Evolutionary conservation across 345 rosid species (phyloP), one percentile per base, ranked within the genome.

Genomic region (Eutrema yunnanense): DNA sequence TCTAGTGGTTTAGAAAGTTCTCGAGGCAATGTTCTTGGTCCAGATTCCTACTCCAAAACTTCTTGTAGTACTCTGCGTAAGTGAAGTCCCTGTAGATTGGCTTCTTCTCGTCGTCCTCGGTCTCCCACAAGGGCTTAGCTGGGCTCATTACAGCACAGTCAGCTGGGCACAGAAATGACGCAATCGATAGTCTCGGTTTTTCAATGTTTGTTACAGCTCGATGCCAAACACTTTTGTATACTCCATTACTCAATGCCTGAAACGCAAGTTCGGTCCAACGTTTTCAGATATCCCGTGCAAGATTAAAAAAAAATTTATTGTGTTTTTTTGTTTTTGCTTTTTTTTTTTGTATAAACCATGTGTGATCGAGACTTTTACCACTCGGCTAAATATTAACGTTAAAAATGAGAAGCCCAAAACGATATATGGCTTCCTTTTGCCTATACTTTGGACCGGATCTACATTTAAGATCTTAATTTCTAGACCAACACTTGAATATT

Each of bases 191-290:
- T 62, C 98, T 87, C 0, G 85, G 78, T 50, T 54, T 82, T 3
- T 87, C 87, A 0, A 83, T 63, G 64, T 93, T 93, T 51, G 86
- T 87, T 5, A 82, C n/a, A 0, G 93, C 98, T 14, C 98, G 69
- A 73, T 93, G 98, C 93, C 97, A 86, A 27, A 93, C 93, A 71
- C 97, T 93, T 79, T 82, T 88, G 75, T 93, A 93, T 67, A 81
- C 80, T 59, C 96, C 98, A 54, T 93, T 90, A 50, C 96, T 93
- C 63, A 87, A 10, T 6, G 98, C 26, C 26, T 22, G 26, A 22
- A 22, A 22, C 26, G 26, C 26, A 22, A 22, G 26, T 22, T 14
- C 51, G 14, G 55, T 48, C 55, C 43, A 46, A 59, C 8, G 1
- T 59, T 40, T 58, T 27, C 29, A 47, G 9, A 47, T 6, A 2